Base-by-base conservation (phyloP, 192 early-diverging fungal genomes). In the Mortierella claussenii region DNA sequence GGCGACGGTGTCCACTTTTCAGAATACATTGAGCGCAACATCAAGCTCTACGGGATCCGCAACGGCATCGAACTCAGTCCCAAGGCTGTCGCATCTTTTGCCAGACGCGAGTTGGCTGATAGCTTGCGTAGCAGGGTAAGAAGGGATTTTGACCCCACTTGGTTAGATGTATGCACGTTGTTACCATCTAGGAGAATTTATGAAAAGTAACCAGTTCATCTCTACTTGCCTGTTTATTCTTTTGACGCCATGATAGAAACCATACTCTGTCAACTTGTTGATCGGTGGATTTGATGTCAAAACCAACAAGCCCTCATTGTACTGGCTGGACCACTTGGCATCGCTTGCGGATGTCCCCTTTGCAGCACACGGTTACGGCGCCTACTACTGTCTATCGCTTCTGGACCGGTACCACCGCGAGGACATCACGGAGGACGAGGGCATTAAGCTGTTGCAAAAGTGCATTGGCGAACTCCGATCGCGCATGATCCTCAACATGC, bases 1-100 rank as follows among this genome's bases (percentile, higher is more conserved):
- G 96, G 96, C 50, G 97, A 99, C 71, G 93, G 94, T 7, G 90
- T 91, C 26, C 90, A 96, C 64, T 99, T 97, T 86, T 89, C 95
- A 31, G 97, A 99, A 83, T 99, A 94, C 81, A 92, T 99, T 65
- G 93, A 97, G 76, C 84, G 91, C 60, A 99, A 97, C 69, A 87
- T 95, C 56, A 89, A 91, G 80, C 86, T 99, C 18, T 95, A 95
- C 75, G 90, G 90, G 52, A 93, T 98, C 64, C 88, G 90, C 49
- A 94, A 97, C 75, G 90, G 92, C 33, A 88, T 93, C 53, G 92
- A 93, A 55, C 81, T 99, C 66, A 85, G 88, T 49, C 87, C 94
- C 4, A 84, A 85, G 40, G 94, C 92, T 23, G 88, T 88, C 10
- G 93, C 96, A 9, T 90, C 81, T 63, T 99, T 90, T 83, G 91